Evolutionary conservation across 352 stramenopile species (phyloP).

Genomic region (Phytophthora pluvialis): DNA sequence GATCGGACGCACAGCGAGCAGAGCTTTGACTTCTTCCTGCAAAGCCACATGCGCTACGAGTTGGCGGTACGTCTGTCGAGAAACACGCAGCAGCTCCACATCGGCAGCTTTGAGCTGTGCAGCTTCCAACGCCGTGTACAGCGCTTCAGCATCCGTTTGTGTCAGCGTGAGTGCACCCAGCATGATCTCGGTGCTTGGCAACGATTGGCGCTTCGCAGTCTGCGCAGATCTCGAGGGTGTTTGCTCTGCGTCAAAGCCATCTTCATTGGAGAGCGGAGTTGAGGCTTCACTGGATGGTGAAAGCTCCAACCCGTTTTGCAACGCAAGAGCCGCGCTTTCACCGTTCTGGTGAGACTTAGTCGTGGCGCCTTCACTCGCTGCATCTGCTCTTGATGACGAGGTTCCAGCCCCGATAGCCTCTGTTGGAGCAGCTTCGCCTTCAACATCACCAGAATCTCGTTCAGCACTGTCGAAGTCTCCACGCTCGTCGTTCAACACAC

Average conservation of each 20-base stretch:
- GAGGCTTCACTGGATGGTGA: constrained; percentile 10
- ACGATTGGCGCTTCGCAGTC: constrained; percentile 8
- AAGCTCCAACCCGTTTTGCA: constrained; percentile 13
- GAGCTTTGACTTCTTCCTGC: constrained; percentile 81
- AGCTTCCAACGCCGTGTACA: constrained; percentile 77
- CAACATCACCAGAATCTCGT: constrained; percentile 8
- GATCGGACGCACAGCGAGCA: constrained; percentile 72
- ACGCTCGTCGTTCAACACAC: constrained; percentile 13
- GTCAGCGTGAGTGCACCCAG: constrained; percentile 55
- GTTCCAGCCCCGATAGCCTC: constrained; percentile 6
- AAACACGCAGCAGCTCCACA: constrained; percentile 52
- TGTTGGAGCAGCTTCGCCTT: not conserved
- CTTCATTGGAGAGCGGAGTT: constrained; percentile 6
- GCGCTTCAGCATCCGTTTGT: constrained; percentile 72
- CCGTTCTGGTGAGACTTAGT: constrained; percentile 13
- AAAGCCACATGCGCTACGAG: constrained; percentile 73
- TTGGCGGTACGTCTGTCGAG: constrained; percentile 70
- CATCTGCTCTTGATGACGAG: not conserved
- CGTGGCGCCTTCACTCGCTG: constrained; percentile 12
- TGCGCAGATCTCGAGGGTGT: constrained; percentile 21
- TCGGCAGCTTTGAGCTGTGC: constrained; percentile 72
- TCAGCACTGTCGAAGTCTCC: constrained; percentile 7
- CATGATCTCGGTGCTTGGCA: constrained; percentile 48
- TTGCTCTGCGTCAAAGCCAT: constrained; percentile 18
- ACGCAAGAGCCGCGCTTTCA: constrained; percentile 5